These are phyloP conservation scores for Trichophyton equinum DNA, from an alignment of 2,329 filamentous ascomycete species.

Conservation along the genomic window DNA sequence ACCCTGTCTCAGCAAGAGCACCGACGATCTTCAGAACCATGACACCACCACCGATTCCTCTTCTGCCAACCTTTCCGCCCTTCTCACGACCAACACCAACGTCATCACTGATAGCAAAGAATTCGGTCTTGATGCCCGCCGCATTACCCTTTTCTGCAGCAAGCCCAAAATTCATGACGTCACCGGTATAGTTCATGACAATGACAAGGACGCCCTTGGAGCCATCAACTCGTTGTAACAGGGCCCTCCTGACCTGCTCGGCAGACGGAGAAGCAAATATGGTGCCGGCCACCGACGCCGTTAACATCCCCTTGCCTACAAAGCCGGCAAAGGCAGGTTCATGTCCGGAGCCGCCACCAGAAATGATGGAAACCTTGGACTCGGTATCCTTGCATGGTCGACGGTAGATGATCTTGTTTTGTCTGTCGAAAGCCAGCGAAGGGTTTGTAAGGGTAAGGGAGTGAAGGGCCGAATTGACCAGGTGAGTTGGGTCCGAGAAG, in stretches of 20 bases:
- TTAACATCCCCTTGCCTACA: conserved; percentile 68
- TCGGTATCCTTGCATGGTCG: conserved; percentile 41
- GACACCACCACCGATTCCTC: conserved; percentile 84
- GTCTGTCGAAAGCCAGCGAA: conserved; percentile 60
- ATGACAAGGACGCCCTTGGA: conserved; percentile 70
- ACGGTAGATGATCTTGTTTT: conserved; percentile 75
- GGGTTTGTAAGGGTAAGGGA: conserved; percentile 76
- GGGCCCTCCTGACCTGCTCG: conserved; percentile 67
- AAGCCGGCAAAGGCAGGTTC: conserved; percentile 80
- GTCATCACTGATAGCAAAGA: conserved; percentile 87
- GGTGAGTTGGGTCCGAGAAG: conserved; percentile 66
- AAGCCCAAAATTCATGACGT: conserved; percentile 86
- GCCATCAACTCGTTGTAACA: conserved; percentile 58
- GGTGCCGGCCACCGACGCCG: conserved; percentile 71
- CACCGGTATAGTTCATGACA: conserved; percentile 90
- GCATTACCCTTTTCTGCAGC: conserved; percentile 84
- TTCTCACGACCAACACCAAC: conserved; percentile 71
- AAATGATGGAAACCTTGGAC: conserved; percentile 65
- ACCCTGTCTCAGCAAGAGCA: conserved; percentile 63
- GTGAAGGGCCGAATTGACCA: conserved; percentile 65
- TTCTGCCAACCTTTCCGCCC: conserved; percentile 80
- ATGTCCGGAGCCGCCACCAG: conserved; percentile 80
- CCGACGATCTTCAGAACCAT: conserved; percentile 84
- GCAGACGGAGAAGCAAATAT: conserved; percentile 74
- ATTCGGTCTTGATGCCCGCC: conserved; percentile 63